These are phyloP conservation scores for Kwoniella pini DNA, from an alignment of 768 basidiomycete species.

Conservation along the genomic window DNA sequence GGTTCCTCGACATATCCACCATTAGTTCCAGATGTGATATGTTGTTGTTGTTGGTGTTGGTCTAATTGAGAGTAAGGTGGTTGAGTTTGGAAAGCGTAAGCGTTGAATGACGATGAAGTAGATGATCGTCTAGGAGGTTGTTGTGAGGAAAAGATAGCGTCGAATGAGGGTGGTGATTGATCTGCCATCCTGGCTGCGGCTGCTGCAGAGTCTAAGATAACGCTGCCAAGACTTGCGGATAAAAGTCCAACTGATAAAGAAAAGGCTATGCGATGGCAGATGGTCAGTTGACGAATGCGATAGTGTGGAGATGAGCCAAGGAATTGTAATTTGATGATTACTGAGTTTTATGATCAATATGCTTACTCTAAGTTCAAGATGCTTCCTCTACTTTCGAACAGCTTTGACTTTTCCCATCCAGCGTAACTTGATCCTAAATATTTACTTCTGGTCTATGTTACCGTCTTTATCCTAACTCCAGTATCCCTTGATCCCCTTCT, in stretches of 20 bases:
- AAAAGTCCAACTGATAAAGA: background rate
- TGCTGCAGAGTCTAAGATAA: background rate
- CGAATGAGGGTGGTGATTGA: conserved; percentile 32
- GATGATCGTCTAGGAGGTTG: conserved; percentile 26
- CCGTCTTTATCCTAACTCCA: no score
- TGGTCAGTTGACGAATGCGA: background rate
- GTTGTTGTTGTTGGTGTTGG: background rate
- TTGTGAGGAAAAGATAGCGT: conserved; percentile 33
- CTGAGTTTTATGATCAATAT: no score
- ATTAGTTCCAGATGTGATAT: background rate
- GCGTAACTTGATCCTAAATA: no score
- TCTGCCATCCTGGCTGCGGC: conserved; percentile 4
- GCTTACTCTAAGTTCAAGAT: no score
- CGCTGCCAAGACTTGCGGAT: background rate
- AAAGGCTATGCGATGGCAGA: conserved; percentile 4
- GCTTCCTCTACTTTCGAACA: no score
- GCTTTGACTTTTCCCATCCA: no score
- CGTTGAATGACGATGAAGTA: conserved; percentile 18
- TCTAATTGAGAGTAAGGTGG: background rate
- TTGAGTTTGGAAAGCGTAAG: conserved; percentile 10
- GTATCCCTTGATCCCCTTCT: background rate
- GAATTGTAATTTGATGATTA: no score
- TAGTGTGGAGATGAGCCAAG: background rate
- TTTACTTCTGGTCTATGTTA: no score
- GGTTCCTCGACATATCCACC: conserved; percentile 33